Conservation (phyloP, 1,284 basidiomycete species). For the Pseudozyma tsukubaensis region DNA sequence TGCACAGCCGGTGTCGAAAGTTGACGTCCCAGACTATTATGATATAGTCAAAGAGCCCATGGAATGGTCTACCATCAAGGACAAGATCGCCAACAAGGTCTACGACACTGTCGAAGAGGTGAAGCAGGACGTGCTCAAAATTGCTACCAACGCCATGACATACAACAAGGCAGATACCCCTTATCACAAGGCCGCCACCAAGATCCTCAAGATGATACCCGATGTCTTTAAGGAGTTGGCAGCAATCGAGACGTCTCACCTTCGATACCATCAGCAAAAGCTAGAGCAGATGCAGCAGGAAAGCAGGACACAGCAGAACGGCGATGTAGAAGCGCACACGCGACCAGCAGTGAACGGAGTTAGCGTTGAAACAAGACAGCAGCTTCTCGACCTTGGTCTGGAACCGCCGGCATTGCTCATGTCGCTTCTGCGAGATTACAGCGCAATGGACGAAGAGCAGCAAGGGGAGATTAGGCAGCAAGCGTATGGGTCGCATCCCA, state of each 20-base stretch:
- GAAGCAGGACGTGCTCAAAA: constrained; percentile 84
- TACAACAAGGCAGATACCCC: constrained; percentile 85
- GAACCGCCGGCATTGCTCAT: constrained; percentile 52
- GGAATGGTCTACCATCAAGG: constrained; percentile 82
- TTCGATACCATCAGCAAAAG: constrained; percentile 11
- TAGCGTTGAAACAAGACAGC: constrained; percentile 4
- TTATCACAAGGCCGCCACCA: constrained; percentile 79
- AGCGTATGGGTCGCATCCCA: constrained; percentile 24
- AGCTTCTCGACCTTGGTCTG: constrained; percentile 33
- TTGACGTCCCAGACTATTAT: constrained; percentile 90
- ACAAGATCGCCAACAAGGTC: constrained; percentile 76
- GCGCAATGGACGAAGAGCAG: constrained; percentile 13
- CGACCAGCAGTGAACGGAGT: neutral
- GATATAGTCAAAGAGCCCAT: constrained; percentile 87
- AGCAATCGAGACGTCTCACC: constrained; percentile 37
- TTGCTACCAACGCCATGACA: constrained; percentile 84
- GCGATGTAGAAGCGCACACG: neutral
- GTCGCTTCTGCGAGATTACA: constrained; percentile 46
- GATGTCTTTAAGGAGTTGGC: constrained; percentile 73
- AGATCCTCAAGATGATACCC: constrained; percentile 76
- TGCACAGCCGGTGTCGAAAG: constrained; percentile 71
- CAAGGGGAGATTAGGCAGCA: constrained; percentile 31
- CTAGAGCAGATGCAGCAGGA: constrained; percentile 6
- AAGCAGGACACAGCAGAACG: neutral
- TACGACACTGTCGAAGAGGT: constrained; percentile 83